Percentiles rank a stretch among this genome's conserved stretches.
These are phyloP conservation scores for Heterobasidion occidentale DNA, from an alignment of 1,284 basidiomycete species.

Conservation along the genomic window DNA sequence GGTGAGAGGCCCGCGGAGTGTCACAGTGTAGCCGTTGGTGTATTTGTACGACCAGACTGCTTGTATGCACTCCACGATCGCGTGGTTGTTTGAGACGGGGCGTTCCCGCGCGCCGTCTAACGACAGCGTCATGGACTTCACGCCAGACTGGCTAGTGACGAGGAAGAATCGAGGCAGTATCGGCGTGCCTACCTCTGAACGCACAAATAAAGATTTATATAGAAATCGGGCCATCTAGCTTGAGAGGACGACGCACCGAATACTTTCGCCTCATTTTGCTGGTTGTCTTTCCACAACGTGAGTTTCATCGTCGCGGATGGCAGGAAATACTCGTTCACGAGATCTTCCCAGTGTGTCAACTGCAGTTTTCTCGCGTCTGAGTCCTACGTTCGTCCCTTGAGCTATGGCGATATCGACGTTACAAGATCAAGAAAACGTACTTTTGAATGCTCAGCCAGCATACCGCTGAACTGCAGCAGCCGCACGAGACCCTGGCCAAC, in stretches of 20 bases:
- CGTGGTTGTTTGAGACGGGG: constrained; percentile 35
- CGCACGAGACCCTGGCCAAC: constrained; percentile 52
- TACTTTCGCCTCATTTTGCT: constrained; percentile 65
- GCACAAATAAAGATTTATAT: neutral
- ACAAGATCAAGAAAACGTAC: constrained; percentile 22
- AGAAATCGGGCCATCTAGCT: neutral
- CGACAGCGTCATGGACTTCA: constrained; percentile 65
- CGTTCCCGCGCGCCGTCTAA: constrained; percentile 69
- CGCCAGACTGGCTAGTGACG: constrained; percentile 72
- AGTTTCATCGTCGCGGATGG: constrained; percentile 61
- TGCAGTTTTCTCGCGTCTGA: constrained; percentile 39
- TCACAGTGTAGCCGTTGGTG: constrained; percentile 66
- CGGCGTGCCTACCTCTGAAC: constrained; percentile 61
- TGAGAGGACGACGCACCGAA: constrained; percentile 47
- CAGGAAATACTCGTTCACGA: constrained; percentile 60
- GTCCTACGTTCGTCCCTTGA: neutral
- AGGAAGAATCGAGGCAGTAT: constrained; percentile 78
- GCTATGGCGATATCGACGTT: neutral
- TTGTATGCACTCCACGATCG: constrained; percentile 55
- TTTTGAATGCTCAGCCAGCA: constrained; percentile 42
- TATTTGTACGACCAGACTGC: constrained; percentile 75
- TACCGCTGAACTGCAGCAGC: constrained; percentile 58
- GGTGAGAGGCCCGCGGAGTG: constrained; percentile 60
- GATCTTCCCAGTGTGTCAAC: constrained; percentile 52
- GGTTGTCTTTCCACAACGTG: constrained; percentile 75